Conservation (phyloP, 208 protist species). For the Crithidia bombi region DNA sequence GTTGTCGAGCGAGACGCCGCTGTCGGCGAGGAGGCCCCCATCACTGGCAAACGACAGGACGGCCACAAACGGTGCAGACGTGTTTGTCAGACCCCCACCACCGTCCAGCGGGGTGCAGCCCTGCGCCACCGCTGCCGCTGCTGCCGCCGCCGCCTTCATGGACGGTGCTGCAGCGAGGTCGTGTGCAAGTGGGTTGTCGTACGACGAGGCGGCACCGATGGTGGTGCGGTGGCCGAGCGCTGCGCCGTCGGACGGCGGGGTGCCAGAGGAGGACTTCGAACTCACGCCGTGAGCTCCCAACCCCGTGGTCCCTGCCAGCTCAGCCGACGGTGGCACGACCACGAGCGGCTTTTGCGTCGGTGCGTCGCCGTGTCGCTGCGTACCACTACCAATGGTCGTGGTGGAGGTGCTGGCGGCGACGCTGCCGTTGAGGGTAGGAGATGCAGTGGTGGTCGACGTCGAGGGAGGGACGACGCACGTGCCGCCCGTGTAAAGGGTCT, state of each 20-base stretch:
- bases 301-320: too few relatives aligned
- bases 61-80: neutral
- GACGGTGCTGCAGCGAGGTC: neutral
- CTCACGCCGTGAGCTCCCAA: neutral
- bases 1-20: conserved; percentile 31
- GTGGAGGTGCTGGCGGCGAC: too few relatives aligned
- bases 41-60: conserved; percentile 8
- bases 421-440: neutral
- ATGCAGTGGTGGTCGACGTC: neutral
- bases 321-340: conserved; percentile 23
- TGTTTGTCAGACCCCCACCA: neutral
- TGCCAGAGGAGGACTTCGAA: conserved; percentile 4
- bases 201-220: neutral
- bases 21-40: conserved; percentile 16
- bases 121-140: neutral
- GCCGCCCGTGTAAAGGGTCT: conserved; percentile 5
- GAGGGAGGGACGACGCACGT: neutral
- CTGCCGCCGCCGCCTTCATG: neutral
- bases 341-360: conserved; percentile 15
- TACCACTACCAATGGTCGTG: neutral
- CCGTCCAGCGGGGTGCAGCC: neutral
- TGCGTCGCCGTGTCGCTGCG: conserved; percentile 5
- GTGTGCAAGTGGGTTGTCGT: conserved; percentile 33
- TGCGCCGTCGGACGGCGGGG: conserved; percentile 6
- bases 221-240: neutral